These are phyloP conservation scores for Vitis amurensis DNA, from an alignment of 164 flowering plant species.

Conservation along the genomic window DNA sequence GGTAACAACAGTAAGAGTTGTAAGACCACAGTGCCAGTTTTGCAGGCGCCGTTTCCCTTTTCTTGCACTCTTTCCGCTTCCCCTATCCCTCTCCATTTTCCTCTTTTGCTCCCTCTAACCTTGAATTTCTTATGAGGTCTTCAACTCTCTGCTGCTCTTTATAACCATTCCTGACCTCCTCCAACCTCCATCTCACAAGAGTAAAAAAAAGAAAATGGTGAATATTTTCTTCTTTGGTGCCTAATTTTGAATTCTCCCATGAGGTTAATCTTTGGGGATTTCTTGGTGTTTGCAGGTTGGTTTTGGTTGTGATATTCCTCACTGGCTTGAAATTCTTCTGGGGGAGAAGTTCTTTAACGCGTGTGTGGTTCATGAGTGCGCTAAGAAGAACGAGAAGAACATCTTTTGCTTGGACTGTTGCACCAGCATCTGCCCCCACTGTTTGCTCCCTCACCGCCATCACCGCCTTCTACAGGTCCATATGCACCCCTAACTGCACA, in stretches of 20 bases:
- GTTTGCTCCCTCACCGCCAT: slow-evolving; percentile 39
- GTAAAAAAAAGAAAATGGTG: neutral
- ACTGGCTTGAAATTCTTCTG: slow-evolving; percentile 34
- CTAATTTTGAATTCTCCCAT: neutral
- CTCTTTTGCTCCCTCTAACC: neutral
- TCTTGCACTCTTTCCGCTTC: neutral
- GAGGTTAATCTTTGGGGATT: neutral
- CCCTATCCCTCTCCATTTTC: neutral
- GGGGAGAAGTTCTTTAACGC: slow-evolving; percentile 35
- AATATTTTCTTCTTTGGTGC: neutral
- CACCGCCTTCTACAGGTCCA: slow-evolving; percentile 45
- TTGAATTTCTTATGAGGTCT: neutral
- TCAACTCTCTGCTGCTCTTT: too few species aligned
- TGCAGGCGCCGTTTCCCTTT: slow-evolving; percentile 5
- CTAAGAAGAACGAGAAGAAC: slow-evolving; percentile 56
- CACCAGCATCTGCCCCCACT: slow-evolving; percentile 50
- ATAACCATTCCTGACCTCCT: too few species aligned
- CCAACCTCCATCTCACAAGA: too few species aligned
- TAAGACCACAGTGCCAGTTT: too few species aligned
- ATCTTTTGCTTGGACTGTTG: slow-evolving; percentile 54
- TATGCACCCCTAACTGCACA: too few species aligned
- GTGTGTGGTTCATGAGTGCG: slow-evolving; percentile 39
- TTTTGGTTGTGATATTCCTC: neutral
- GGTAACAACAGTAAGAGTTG: neutral
- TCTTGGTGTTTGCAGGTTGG: slow-evolving; percentile 4